A percentile compares a stretch with the other conserved stretches of the same genome.
These are phyloP conservation scores for Heterobasidion annosum DNA, from an alignment of 1,284 basidiomycete species.

Conservation along the genomic window DNA sequence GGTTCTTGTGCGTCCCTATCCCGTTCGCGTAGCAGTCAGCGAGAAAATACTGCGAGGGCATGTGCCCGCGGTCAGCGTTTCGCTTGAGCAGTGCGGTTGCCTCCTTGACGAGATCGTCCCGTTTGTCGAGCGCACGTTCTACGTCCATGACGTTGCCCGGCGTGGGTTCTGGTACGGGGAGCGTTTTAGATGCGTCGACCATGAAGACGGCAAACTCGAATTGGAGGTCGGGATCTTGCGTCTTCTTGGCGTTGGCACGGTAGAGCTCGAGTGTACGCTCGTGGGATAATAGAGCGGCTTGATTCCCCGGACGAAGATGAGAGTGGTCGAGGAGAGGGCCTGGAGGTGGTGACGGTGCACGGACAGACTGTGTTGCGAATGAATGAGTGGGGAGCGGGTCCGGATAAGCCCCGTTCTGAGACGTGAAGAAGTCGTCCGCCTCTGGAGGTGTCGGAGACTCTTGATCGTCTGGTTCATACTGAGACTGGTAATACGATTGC, in stretches of 20 bases:
- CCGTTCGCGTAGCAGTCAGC: slow-evolving; percentile 98
- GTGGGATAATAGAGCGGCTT: slow-evolving; percentile 88
- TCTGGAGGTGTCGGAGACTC: not conserved
- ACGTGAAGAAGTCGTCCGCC: slow-evolving; percentile 12
- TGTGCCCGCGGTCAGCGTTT: slow-evolving; percentile 89
- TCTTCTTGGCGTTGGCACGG: slow-evolving; percentile 96
- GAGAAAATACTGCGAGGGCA: slow-evolving; percentile 93
- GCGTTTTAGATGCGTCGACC: slow-evolving; percentile 90
- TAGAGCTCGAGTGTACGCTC: slow-evolving; percentile 96
- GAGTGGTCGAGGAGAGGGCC: slow-evolving; percentile 83
- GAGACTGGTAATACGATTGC: slow-evolving; percentile 2
- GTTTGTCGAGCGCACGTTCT: slow-evolving; percentile 74
- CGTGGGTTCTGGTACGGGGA: slow-evolving; percentile 63
- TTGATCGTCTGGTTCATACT: slow-evolving; percentile 8
- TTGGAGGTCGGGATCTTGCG: slow-evolving; percentile 94
- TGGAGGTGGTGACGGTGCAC: slow-evolving; percentile 38
- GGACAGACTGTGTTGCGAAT: slow-evolving; percentile 25
- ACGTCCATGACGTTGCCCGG: slow-evolving; percentile 69
- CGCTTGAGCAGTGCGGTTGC: slow-evolving; percentile 82
- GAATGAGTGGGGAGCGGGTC: slow-evolving; percentile 16
- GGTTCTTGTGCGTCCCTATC: slow-evolving; percentile 81
- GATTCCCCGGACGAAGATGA: slow-evolving; percentile 88
- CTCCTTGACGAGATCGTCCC: slow-evolving; percentile 82
- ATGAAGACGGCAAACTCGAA: slow-evolving; percentile 99
- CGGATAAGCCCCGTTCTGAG: slow-evolving; percentile 1